phyloP scores from a whole-genome alignment of 495 filamentous ascomycete genomes.

The Daldinia vernicosa region DNA sequence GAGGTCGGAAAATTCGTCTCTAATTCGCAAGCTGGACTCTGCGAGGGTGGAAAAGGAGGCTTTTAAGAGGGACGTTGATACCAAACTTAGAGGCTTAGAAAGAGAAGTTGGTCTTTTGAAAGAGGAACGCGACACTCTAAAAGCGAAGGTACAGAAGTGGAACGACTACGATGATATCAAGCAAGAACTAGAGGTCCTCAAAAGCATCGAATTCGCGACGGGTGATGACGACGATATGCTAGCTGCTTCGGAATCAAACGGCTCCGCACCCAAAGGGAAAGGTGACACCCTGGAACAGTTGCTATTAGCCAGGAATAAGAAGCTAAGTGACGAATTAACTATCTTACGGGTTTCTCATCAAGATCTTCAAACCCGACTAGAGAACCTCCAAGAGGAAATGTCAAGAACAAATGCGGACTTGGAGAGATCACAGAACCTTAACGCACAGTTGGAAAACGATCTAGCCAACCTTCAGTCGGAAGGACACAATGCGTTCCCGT shows the following conservation, averaged over 20 bases:
- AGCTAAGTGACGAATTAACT: slow-evolving; percentile 91
- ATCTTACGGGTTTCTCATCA: slow-evolving; percentile 93
- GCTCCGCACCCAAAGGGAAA: slow-evolving; percentile 64
- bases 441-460: slow-evolving; percentile 91
- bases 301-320: slow-evolving; percentile 92
- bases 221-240: slow-evolving; percentile 80
- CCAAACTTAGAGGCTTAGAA: slow-evolving; percentile 76
- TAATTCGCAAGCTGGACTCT: slow-evolving; percentile 86
- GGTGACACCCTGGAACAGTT: slow-evolving; percentile 90
- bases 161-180: slow-evolving; percentile 96
- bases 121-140: slow-evolving; percentile 74
- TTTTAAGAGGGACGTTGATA: slow-evolving; percentile 75
- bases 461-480: slow-evolving; percentile 87
- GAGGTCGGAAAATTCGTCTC: slow-evolving; percentile 88
- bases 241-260: slow-evolving; percentile 57
- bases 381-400: slow-evolving; percentile 82
- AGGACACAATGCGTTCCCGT: slow-evolving; percentile 81
- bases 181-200: slow-evolving; percentile 93
- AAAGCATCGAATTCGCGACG: slow-evolving; percentile 95
- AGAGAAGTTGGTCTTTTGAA: slow-evolving; percentile 72
- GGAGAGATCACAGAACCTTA: slow-evolving; percentile 83
- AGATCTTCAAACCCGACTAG: slow-evolving; percentile 82
- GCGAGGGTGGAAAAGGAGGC: slow-evolving; percentile 82
- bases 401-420: slow-evolving; percentile 86
- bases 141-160: slow-evolving; percentile 84